phyloP scores from a whole-genome alignment of 768 basidiomycete genomes.

The Lentinus tigrinus region DNA sequence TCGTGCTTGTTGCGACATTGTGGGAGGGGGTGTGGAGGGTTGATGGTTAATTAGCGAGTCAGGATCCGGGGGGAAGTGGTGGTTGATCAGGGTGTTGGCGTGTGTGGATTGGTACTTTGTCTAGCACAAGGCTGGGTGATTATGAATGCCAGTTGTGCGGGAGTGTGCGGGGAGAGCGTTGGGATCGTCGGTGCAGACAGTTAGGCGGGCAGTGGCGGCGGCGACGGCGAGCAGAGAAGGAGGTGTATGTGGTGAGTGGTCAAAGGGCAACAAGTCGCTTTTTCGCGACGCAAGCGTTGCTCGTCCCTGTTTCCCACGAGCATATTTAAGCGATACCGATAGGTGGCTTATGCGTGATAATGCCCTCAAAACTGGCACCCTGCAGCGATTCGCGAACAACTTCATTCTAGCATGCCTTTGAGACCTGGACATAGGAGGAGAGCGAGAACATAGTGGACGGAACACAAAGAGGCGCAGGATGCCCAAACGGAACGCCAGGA shows the following conservation, averaged over 20 bases:
- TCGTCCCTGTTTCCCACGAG: background rate
- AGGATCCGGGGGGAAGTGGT: background rate
- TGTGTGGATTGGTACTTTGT: slow-evolving; percentile 15
- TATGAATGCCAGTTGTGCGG: background rate
- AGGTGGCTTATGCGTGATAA: background rate
- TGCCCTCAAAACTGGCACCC: background rate
- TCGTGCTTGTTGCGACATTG: slow-evolving; percentile 27
- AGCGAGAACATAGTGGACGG: no score
- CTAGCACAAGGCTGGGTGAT: slow-evolving; percentile 7
- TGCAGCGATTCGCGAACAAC: background rate
- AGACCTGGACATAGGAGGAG: background rate
- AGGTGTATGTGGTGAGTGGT: background rate
- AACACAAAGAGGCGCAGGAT: background rate
- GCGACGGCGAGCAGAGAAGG: background rate
- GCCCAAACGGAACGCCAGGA: background rate
- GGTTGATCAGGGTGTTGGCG: slow-evolving; percentile 5
- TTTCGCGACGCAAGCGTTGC: slow-evolving; percentile 5
- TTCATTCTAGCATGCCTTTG: background rate
- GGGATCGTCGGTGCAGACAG: background rate
- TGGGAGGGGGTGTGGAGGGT: background rate
- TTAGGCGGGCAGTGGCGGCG: background rate
- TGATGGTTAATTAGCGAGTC: background rate
- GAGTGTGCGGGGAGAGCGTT: background rate
- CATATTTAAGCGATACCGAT: background rate
- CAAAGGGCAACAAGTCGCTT: slow-evolving; percentile 1